Evolutionary conservation across 2,329 filamentous ascomycete genomes (phyloP).

Genomic region (Cytospora mali): DNA sequence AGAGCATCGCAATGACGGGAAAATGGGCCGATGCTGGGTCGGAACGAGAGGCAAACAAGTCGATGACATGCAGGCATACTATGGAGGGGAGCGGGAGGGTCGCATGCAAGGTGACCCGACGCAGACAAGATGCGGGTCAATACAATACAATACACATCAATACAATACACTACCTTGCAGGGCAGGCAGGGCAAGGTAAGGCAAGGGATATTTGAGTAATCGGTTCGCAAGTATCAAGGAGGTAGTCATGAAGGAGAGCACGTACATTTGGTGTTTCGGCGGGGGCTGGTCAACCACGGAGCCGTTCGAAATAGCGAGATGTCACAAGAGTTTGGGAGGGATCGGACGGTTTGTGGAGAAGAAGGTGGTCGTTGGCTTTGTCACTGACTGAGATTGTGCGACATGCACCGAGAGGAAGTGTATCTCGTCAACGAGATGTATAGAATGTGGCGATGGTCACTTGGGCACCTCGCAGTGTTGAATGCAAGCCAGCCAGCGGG

Average conservation of each 20-base stretch:
- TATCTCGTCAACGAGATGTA: constrained; percentile 23
- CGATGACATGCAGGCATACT: constrained; percentile 3
- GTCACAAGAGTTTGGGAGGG: constrained; percentile 26
- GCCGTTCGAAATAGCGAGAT: constrained; percentile 29
- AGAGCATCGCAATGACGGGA: constrained; percentile 10
- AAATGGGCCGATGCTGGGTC: constrained; percentile 16
- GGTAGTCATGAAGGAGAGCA: constrained; percentile 38
- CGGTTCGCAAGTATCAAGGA: constrained; percentile 35
- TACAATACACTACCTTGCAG: constrained; percentile 4
- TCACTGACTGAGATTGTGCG: background rate
- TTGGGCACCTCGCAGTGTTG: background rate
- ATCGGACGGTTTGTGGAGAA: constrained; percentile 22
- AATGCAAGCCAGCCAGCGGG: background rate
- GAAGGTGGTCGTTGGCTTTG: background rate
- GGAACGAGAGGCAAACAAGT: constrained; percentile 18
- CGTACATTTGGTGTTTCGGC: constrained; percentile 49
- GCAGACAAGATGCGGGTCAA: constrained; percentile 29
- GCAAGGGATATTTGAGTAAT: constrained; percentile 38
- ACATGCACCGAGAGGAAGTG: background rate
- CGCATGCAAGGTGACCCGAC: constrained; percentile 25
- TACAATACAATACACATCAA: constrained; percentile 32
- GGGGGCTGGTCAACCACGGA: constrained; percentile 37
- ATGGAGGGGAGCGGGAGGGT: constrained; percentile 28
- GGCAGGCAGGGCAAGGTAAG: constrained; percentile 33
- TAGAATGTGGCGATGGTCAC: background rate